A percentile compares a stretch with the other conserved stretches of the same genome.
Conservation (phyloP, 306 rosid species). For the Malus asiatica region DNA sequence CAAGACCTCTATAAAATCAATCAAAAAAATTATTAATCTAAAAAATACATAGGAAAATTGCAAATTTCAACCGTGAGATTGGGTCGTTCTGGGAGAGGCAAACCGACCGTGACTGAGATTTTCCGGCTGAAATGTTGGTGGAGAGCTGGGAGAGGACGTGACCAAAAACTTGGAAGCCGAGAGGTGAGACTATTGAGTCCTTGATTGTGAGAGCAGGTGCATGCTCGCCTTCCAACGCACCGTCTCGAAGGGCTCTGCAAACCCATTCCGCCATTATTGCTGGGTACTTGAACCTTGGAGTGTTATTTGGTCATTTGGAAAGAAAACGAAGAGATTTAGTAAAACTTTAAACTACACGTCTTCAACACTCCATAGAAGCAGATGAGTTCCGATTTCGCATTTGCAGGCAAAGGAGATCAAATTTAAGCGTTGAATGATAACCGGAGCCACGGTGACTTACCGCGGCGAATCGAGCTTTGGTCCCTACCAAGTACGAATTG, state of each 20-base stretch:
- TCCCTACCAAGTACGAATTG: neutral
- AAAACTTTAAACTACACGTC: too few relatives aligned
- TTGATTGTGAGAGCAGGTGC: constrained; percentile 74
- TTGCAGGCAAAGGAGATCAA: neutral
- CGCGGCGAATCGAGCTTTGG: neutral
- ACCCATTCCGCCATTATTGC: constrained; percentile 69
- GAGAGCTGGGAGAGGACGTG: constrained; percentile 60
- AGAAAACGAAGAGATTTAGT: too few relatives aligned
- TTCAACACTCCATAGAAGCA: too few relatives aligned
- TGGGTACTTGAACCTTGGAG: neutral
- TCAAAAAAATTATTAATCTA: neutral
- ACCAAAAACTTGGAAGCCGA: constrained; percentile 49
- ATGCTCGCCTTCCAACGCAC: constrained; percentile 79
- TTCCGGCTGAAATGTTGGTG: constrained; percentile 42
- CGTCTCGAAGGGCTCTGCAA: constrained; percentile 66
- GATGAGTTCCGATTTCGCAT: neutral
- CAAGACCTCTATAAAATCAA: constrained; percentile 41
- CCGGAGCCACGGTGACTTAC: neutral
- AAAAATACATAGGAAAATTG: neutral
- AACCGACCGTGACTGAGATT: constrained; percentile 73
- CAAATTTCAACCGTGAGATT: constrained; percentile 5
- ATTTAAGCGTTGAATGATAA: neutral
- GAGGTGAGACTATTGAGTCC: constrained; percentile 61
- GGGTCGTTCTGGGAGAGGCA: neutral
- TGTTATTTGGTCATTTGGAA: too few relatives aligned